phyloP scores from a whole-genome alignment of 345 rosid species.

The Isatis tinctoria region DNA sequence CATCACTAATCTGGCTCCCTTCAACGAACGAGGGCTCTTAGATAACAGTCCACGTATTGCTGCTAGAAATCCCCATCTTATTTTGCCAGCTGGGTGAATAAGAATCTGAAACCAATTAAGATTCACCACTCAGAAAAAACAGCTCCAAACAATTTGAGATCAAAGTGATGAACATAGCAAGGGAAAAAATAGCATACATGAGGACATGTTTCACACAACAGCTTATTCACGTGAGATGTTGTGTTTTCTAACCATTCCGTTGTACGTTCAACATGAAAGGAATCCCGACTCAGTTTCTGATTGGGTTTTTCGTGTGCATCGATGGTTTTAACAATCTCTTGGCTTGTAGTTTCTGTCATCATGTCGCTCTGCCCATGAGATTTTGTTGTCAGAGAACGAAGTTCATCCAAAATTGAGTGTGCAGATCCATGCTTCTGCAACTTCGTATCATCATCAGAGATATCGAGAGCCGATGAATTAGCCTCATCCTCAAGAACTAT shows the following conservation, averaged over 20 bases:
- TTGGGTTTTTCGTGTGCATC: constrained; percentile 27
- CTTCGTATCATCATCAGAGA: constrained; percentile 26
- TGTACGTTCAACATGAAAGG: constrained; percentile 67
- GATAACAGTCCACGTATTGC: constrained; percentile 65
- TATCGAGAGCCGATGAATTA: constrained; percentile 43
- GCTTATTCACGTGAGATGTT: constrained; percentile 61
- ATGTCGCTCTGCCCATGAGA: constrained; percentile 34
- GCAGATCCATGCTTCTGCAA: constrained; percentile 39
- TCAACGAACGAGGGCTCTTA: constrained; percentile 57
- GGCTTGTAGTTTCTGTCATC: constrained; percentile 33
- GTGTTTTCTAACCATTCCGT: constrained; percentile 76
- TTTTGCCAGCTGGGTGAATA: constrained; percentile 64
- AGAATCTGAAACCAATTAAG: constrained; percentile 54
- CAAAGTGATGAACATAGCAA: not conserved
- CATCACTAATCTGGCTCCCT: constrained; percentile 67
- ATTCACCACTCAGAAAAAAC: not conserved
- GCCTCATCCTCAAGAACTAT: constrained; percentile 75
- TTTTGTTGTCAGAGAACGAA: constrained; percentile 55
- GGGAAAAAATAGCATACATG: constrained; percentile 45
- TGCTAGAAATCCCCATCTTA: constrained; percentile 65
- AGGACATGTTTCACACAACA: constrained; percentile 71
- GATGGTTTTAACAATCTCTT: constrained; percentile 27
- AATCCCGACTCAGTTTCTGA: constrained; percentile 29
- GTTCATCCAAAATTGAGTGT: constrained; percentile 53
- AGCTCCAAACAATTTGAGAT: not conserved